Evolutionary conservation across 176 grass and related monocot genomes (phyloP).

Genomic region (Zoysia pacifica): DNA sequence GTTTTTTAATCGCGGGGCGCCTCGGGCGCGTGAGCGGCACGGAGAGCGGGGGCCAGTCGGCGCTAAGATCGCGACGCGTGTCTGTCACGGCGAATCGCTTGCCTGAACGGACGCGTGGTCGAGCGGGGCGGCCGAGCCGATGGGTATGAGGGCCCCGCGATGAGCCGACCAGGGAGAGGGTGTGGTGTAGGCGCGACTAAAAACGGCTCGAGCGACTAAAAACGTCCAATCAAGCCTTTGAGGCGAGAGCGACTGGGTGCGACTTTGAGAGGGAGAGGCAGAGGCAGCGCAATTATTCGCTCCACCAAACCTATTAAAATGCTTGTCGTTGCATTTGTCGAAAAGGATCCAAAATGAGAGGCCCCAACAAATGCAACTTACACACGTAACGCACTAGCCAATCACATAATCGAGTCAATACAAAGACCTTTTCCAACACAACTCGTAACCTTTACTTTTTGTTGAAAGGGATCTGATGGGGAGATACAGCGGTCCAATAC

Average conservation of each 20-base stretch:
- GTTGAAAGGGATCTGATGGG: constrained; percentile 14
- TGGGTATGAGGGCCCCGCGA: background rate
- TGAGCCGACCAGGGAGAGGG: background rate
- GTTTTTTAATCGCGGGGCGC: background rate
- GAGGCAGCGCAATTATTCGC: constrained; percentile 26
- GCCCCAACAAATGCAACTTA: constrained; percentile 1
- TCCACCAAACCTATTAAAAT: background rate
- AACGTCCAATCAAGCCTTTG: background rate
- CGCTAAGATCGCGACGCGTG: background rate
- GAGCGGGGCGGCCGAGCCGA: background rate
- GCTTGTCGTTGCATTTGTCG: background rate
- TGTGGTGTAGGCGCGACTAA: background rate
- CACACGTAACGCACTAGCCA: constrained; percentile 21
- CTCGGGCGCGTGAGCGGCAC: constrained; percentile 40
- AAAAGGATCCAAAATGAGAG: constrained; percentile 32
- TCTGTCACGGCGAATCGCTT: background rate
- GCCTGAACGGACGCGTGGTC: background rate
- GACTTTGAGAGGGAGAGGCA: background rate
- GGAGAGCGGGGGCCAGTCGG: background rate
- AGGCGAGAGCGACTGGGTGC: background rate
- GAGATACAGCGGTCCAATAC: background rate
- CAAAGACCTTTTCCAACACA: constrained; percentile 16
- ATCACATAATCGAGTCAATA: constrained; percentile 24
- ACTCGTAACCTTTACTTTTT: constrained; percentile 34
- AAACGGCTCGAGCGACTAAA: background rate